Evolutionary conservation across 306 rosid genomes (phyloP).

Genomic region (peach (Prunus persica)): DNA sequence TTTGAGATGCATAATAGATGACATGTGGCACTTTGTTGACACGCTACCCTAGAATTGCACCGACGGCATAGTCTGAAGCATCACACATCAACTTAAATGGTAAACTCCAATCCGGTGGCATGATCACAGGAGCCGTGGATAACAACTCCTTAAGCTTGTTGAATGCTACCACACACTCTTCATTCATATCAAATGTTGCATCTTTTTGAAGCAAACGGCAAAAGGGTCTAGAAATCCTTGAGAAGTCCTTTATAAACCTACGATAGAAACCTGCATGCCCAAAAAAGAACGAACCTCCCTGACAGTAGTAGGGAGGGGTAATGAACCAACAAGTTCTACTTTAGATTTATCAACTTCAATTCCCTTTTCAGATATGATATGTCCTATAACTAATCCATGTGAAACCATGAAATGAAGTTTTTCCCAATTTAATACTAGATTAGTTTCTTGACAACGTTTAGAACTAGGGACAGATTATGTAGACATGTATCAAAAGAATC

Average conservation of each 20-base stretch:
- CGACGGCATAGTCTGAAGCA: not conserved
- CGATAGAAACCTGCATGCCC: not conserved
- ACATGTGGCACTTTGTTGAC: not conserved
- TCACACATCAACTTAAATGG: not conserved
- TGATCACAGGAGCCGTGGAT: not conserved
- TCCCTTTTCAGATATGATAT: not conserved
- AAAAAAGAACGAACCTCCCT: not conserved
- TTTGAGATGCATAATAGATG: not conserved
- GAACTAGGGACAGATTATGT: not conserved
- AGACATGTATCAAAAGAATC: not conserved
- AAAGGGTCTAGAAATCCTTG: not conserved
- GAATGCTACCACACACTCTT: not conserved
- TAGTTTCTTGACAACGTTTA: not conserved
- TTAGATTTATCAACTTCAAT: conserved; percentile 1
- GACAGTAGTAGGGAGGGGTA: not conserved
- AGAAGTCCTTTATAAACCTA: not conserved
- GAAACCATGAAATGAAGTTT: not conserved
- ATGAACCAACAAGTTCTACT: not conserved
- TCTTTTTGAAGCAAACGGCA: not conserved
- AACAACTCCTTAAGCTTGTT: not conserved
- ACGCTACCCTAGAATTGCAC: not conserved
- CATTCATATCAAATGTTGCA: not conserved
- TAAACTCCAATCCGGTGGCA: not conserved
- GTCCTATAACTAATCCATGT: not conserved
- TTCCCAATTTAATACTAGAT: not conserved